Conservation (phyloP, 192 early-diverging fungal species). For the Coemansia aciculifera region DNA sequence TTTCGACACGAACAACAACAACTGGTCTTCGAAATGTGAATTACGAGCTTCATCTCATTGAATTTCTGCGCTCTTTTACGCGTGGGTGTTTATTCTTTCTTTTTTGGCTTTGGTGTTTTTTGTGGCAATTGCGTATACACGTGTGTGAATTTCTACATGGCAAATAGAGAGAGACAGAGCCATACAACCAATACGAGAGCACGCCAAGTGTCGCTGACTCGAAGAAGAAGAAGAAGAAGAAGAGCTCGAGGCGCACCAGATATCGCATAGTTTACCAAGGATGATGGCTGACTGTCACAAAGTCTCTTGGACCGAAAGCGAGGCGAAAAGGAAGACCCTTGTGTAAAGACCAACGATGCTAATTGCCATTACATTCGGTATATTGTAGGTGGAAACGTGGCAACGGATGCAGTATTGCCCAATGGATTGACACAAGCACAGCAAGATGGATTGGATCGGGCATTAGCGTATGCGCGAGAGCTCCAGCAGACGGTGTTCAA, state of each 20-base stretch:
- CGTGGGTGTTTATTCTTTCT: background rate
- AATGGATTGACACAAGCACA: conserved; percentile 41
- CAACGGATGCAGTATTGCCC: conserved; percentile 4
- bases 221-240: background rate
- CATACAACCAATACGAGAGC: background rate
- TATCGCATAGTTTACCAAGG: background rate
- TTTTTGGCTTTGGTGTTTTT: background rate
- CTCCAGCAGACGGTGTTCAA: conserved; percentile 53
- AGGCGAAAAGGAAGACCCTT: background rate
- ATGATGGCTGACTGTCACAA: background rate
- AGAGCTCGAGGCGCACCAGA: background rate
- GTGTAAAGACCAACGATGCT: background rate
- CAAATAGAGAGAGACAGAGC: background rate
- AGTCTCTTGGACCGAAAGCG: background rate
- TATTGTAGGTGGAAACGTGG: background rate
- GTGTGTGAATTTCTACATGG: background rate
- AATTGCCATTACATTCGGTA: background rate
- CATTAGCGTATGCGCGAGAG: conserved; percentile 47
- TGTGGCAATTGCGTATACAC: background rate
- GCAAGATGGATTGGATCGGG: conserved; percentile 34
- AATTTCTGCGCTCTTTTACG: background rate
- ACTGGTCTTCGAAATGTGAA: background rate
- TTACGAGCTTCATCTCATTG: background rate
- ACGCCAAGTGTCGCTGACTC: background rate
- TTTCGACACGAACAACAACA: background rate